Base-by-base conservation (phyloP, 1,139 yeast species). In the Diutina pseudorugosa region DNA sequence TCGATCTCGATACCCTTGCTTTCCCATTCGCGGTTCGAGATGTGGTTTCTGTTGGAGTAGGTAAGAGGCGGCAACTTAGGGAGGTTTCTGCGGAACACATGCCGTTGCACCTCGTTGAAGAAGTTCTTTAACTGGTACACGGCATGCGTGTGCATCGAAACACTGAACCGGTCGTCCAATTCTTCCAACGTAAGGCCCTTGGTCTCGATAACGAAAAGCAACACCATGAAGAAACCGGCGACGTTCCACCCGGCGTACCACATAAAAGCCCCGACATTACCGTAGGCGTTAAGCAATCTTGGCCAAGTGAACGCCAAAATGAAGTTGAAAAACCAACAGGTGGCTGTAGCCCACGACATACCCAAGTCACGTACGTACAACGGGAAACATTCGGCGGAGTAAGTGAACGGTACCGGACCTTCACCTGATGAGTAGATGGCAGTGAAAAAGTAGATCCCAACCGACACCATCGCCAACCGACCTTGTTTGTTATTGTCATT, bases 361-460 rank as follows among this genome's bases (percentile, higher is more conserved):
- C 95, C 95, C 52, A 87, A 70, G 61, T 89, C 94, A 69, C 96
- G 82, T 56, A 87, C 83, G 61, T 86, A 86, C 59, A 88, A 74
- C 53, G 94, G 91, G 87, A 88, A 52, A 57, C 86, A 87, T 66
- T 88, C 95, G 18, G 95, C 95, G 36, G 94, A 83, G 64, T 87
- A 86, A 1, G 94, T 85, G 71, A 88, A 88, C 7, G 96, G 95
- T 51, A 88, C 95, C 14, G 95, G 95, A 50, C 96, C 96, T 69
- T 85, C 89, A 56, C 95, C 93, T 2, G 87, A 82, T 0, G 94
- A 85, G 67, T 88, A 88, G 57, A 85, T 84, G 48, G 81, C 77
- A 0, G 89, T 71, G 68, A 79, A 88, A 47, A 88, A 65, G 64
- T 87, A 88, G 55, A 88, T 82, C 60, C 95, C 95, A 53, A 81